Evolutionary conservation across 192 early-diverging fungal species (phyloP).

Genomic region (Coemansia sp.): DNA sequence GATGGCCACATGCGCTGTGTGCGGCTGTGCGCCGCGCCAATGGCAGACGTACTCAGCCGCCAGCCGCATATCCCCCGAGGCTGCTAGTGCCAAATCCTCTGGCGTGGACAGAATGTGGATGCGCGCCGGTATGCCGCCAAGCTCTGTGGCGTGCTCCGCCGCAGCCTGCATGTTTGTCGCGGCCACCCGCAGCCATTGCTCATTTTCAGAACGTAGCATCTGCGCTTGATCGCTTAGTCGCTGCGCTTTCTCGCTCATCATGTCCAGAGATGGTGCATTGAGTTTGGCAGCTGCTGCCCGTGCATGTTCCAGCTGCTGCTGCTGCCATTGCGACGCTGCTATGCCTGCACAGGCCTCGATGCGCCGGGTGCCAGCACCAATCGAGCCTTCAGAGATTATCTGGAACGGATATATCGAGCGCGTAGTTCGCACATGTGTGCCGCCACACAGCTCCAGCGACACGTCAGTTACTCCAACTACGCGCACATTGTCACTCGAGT

Average conservation of each 20-base stretch:
- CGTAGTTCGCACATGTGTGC: slow-evolving; percentile 89
- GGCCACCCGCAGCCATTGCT: slow-evolving; percentile 30
- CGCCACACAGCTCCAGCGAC: slow-evolving; percentile 95
- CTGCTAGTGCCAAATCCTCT: neutral
- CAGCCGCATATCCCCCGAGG: slow-evolving; percentile 15
- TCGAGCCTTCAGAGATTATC: slow-evolving; percentile 81
- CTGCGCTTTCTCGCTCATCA: slow-evolving; percentile 57
- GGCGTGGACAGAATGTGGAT: slow-evolving; percentile 21
- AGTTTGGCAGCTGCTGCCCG: slow-evolving; percentile 60
- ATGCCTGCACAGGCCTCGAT: slow-evolving; percentile 92
- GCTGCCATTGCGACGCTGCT: slow-evolving; percentile 70
- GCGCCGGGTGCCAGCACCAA: slow-evolving; percentile 95
- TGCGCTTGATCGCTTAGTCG: slow-evolving; percentile 15
- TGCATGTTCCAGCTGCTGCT: slow-evolving; percentile 63
- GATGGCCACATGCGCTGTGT: slow-evolving; percentile 57
- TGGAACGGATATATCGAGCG: slow-evolving; percentile 83
- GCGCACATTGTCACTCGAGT: slow-evolving; percentile 89
- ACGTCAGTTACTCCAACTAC: slow-evolving; percentile 81
- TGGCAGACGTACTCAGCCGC: slow-evolving; percentile 30
- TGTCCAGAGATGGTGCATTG: slow-evolving; percentile 58
- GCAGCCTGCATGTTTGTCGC: slow-evolving; percentile 17
- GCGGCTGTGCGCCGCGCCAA: slow-evolving; percentile 26
- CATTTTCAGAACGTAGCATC: slow-evolving; percentile 17
- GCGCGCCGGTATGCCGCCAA: slow-evolving; percentile 19
- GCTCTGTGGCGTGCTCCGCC: slow-evolving; percentile 28